Evolutionary conservation across 225 moss, liverwort and hornwort genomes (phyloP).

Genomic region (Physcomitrium patens): DNA sequence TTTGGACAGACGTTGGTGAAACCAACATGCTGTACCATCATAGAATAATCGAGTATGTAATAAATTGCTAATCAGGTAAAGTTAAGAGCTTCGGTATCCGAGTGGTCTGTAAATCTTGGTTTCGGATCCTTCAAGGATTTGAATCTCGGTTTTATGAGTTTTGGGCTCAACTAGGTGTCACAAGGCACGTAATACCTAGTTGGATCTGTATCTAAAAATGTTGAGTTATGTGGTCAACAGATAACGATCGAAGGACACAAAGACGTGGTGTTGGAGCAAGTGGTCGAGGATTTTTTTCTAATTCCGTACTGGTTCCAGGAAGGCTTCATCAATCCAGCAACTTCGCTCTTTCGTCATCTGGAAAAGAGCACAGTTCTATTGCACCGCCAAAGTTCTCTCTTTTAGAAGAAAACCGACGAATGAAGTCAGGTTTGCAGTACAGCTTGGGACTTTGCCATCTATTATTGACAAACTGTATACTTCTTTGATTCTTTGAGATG

Average conservation of each 20-base stretch:
- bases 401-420: constrained; percentile 72
- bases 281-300: constrained; percentile 63
- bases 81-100: constrained; percentile 10
- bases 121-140: constrained; percentile 8
- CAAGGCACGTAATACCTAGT: background rate
- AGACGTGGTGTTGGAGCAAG: constrained; percentile 53
- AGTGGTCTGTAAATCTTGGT: constrained; percentile 1
- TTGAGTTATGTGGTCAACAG: constrained; percentile 33
- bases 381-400: constrained; percentile 55
- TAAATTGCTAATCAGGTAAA: background rate
- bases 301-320: constrained; percentile 67
- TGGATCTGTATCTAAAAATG: background rate
- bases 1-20: constrained; percentile 1
- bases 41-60: background rate
- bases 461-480: background rate
- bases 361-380: constrained; percentile 38
- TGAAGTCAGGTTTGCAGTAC: constrained; percentile 60
- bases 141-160: background rate
- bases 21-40: background rate
- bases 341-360: constrained; percentile 58
- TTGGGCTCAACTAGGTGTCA: no score
- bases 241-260: constrained; percentile 47
- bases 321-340: constrained; percentile 75
- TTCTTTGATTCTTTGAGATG: background rate
- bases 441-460: constrained; percentile 1